A percentile compares a stretch with the other conserved stretches of the same genome.
Conservation (phyloP, 768 basidiomycete genomes). For the Hygrophorus russula region DNA sequence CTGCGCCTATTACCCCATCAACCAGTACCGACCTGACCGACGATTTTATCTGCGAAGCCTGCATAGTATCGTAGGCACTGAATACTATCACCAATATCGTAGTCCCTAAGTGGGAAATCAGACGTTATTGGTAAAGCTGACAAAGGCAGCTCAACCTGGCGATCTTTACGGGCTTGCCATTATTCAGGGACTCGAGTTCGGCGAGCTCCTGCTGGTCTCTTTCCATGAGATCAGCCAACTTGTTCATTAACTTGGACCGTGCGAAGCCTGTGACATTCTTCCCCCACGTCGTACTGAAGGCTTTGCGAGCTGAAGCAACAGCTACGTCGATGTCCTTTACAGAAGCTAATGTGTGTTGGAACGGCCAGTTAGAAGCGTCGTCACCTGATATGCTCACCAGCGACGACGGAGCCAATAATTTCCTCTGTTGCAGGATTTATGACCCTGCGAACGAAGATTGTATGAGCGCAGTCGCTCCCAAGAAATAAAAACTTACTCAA, state of each 20-base stretch:
- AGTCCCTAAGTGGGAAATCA: slow-evolving; percentile 38
- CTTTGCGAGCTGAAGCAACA: slow-evolving; percentile 71
- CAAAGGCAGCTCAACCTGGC: slow-evolving; percentile 19
- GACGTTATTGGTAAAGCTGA: not conserved
- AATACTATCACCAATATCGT: slow-evolving; percentile 69
- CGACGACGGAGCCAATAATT: slow-evolving; percentile 53
- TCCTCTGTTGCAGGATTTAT: slow-evolving; percentile 79
- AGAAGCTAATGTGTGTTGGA: slow-evolving; percentile 32
- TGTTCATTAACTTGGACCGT: slow-evolving; percentile 71
- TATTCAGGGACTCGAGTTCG: slow-evolving; percentile 79
- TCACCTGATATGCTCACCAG: slow-evolving; percentile 23
- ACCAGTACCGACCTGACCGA: slow-evolving; percentile 53
- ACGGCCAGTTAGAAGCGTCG: not conserved
- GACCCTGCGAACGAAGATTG: slow-evolving; percentile 28
- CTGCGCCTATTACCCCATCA: not conserved
- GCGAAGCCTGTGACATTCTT: slow-evolving; percentile 81
- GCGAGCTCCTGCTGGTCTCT: slow-evolving; percentile 72
- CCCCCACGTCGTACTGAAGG: slow-evolving; percentile 83
- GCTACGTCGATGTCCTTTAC: slow-evolving; percentile 73
- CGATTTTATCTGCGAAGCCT: slow-evolving; percentile 92
- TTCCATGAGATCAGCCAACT: slow-evolving; percentile 85
- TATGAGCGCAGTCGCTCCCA: not conserved
- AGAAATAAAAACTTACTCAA: slow-evolving; percentile 42
- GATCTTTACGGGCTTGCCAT: slow-evolving; percentile 75
- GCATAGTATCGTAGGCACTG: slow-evolving; percentile 85